Conservation (phyloP, 805 yeast genomes). For the Pichia rugopelliculosa region DNA sequence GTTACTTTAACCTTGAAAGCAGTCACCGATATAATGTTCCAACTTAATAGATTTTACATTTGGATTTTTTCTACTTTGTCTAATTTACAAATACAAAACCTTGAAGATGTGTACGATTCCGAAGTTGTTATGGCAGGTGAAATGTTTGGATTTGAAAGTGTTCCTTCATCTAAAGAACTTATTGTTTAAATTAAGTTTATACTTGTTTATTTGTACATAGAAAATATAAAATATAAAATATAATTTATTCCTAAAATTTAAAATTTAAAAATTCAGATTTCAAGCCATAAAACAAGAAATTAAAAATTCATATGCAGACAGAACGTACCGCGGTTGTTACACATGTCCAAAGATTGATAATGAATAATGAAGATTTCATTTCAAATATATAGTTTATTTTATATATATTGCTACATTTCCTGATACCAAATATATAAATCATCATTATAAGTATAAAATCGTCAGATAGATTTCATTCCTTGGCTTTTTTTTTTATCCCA, state of each 20-base stretch:
- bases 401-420: not conserved
- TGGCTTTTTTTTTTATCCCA: too few relatives aligned
- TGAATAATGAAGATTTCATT: not conserved
- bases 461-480: too few relatives aligned
- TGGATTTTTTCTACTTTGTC: conserved; percentile 5
- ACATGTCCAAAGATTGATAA: not conserved
- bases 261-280: not conserved
- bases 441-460: too few relatives aligned
- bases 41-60: conserved; percentile 8
- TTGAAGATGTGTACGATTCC: conserved; percentile 40
- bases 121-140: conserved; percentile 36
- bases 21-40: conserved; percentile 12
- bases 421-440: not conserved
- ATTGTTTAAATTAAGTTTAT: conserved; percentile 12
- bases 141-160: conserved; percentile 35
- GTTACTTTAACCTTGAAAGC: conserved; percentile 12
- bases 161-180: conserved; percentile 23
- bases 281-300: not conserved
- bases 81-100: conserved; percentile 25
- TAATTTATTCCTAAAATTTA: too few relatives aligned
- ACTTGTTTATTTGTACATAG: not conserved
- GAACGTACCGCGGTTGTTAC: conserved; percentile 6
- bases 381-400: not conserved
- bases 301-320: too few relatives aligned
- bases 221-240: not conserved